Conservation (phyloP, 140 eudicot genomes). For the Stevia rebaudiana region DNA sequence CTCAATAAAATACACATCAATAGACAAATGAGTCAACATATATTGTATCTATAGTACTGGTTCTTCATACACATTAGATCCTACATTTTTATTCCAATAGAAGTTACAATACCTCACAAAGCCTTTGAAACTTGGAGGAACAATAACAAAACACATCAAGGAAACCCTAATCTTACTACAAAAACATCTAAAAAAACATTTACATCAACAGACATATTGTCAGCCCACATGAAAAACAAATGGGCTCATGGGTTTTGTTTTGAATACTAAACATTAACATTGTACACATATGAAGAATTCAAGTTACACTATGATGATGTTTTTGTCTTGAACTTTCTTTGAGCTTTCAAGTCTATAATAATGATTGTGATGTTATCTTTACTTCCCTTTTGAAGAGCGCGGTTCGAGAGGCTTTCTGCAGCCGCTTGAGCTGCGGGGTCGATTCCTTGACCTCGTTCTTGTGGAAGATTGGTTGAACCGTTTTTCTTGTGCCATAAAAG, state of each 20-base stretch:
- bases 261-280: slow-evolving; percentile 18
- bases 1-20: too few relatives aligned
- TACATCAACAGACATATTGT: slow-evolving; percentile 19
- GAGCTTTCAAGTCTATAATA: slow-evolving; percentile 76
- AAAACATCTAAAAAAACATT: slow-evolving; percentile 40
- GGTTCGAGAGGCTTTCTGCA: slow-evolving; percentile 60
- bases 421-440: slow-evolving; percentile 90
- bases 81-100: slow-evolving; percentile 25
- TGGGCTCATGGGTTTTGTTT: slow-evolving; percentile 26
- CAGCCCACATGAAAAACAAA: slow-evolving; percentile 39
- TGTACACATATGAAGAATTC: slow-evolving; percentile 26
- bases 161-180: slow-evolving; percentile 31
- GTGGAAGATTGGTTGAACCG: slow-evolving; percentile 35
- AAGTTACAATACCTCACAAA: slow-evolving; percentile 41
- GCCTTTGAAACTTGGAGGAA: slow-evolving; percentile 56
- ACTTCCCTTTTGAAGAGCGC: slow-evolving; percentile 75
- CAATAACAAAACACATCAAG: slow-evolving; percentile 25
- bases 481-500: slow-evolving; percentile 72
- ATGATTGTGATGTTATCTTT: slow-evolving; percentile 76
- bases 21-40: not conserved
- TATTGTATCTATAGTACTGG: not conserved
- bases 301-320: slow-evolving; percentile 25
- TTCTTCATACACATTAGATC: slow-evolving; percentile 22
- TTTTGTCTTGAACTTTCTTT: slow-evolving; percentile 57
- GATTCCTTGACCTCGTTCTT: slow-evolving; percentile 50